Evolutionary conservation across 2,329 filamentous ascomycete species (phyloP), one percentile per base, ranked within the genome.

Genomic region (Paecilomyces fulvus): DNA sequence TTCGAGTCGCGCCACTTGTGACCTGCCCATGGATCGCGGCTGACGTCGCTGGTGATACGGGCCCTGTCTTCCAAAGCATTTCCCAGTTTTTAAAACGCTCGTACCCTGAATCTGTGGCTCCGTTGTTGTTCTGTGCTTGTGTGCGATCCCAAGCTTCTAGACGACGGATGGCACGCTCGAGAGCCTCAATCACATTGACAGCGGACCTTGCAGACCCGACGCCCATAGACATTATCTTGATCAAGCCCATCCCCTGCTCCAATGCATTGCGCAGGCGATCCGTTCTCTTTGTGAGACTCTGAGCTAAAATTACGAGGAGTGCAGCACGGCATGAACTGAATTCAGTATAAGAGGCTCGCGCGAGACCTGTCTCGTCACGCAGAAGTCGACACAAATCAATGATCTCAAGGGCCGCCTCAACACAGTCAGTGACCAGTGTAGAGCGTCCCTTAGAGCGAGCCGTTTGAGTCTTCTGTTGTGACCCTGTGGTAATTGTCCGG

Each of bases 241-340:
- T 78, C 61, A 81, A 71, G 6, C 72, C 72, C 63, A 81, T 75
- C 7, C 79, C 79, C 43, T 78, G 75, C n/a, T 77, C 69, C 2
- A 81, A 67, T 8, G 74, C 73, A 46, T 77, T 75, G 25, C 76
- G 75, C 11, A 79, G 71, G 30, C 72, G 63, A 55, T 75, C 71
- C 0, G 73, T 73, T 12, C 71, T 70, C 51, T 73, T 73, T 2
- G 70, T 73, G 17, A 75, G 58, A 17, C 70, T 71, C 49, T 74
- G 72, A 0, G 73, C 73, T 6, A 75, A 59, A 14, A 75, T 73
- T 28, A 82, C 79, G 2, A 82, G 70, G 5, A 82, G 68, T 8
- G 80, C 79, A 9, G 79, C 79, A 48, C 80, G 79, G 53, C 79
- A 81, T 2, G 80, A 78, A 63, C 78, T 80, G 62, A 81, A 82